These are phyloP conservation scores for Waltiozyma sp. DNA, from an alignment of 1,139 yeast genomes.

Conservation along the genomic window DNA sequence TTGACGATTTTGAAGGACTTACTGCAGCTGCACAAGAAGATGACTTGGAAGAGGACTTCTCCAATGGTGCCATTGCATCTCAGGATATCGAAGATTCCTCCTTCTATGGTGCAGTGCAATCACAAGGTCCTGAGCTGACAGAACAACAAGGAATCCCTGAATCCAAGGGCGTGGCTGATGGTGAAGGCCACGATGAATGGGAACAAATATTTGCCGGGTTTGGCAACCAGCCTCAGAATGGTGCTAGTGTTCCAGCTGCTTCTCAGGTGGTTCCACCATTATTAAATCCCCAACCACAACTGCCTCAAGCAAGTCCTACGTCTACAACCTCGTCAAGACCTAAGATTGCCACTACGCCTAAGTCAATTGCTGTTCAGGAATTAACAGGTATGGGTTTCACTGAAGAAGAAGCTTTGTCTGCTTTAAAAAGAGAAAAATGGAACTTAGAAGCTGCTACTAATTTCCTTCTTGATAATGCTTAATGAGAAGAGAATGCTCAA, in stretches of 20 bases:
- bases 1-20: slow-evolving; percentile 43
- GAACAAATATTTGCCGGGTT: slow-evolving; percentile 89
- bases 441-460: slow-evolving; percentile 80
- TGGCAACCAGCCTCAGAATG: slow-evolving; percentile 34
- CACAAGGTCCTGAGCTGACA: slow-evolving; percentile 1
- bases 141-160: slow-evolving; percentile 3
- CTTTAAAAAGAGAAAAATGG: slow-evolving; percentile 62
- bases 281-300: slow-evolving; percentile 1
- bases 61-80: slow-evolving; percentile 24
- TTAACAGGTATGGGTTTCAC: slow-evolving; percentile 86
- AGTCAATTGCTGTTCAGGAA: slow-evolving; percentile 51
- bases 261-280: slow-evolving; percentile 3
- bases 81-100: slow-evolving; percentile 22
- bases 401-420: slow-evolving; percentile 49
- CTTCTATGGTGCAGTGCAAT: slow-evolving; percentile 26
- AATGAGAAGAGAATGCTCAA: too few relatives aligned
- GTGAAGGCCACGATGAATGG: slow-evolving; percentile 47
- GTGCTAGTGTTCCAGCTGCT: slow-evolving; percentile 2
- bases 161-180: background rate
- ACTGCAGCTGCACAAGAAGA: slow-evolving; percentile 35
- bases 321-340: slow-evolving; percentile 14
- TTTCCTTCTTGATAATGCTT: slow-evolving; percentile 60
- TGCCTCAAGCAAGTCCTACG: slow-evolving; percentile 10
- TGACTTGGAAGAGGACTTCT: slow-evolving; percentile 23
- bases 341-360: slow-evolving; percentile 29